Base-by-base conservation (phyloP, 208 protist species). In the Trichomonas gallinae region DNA sequence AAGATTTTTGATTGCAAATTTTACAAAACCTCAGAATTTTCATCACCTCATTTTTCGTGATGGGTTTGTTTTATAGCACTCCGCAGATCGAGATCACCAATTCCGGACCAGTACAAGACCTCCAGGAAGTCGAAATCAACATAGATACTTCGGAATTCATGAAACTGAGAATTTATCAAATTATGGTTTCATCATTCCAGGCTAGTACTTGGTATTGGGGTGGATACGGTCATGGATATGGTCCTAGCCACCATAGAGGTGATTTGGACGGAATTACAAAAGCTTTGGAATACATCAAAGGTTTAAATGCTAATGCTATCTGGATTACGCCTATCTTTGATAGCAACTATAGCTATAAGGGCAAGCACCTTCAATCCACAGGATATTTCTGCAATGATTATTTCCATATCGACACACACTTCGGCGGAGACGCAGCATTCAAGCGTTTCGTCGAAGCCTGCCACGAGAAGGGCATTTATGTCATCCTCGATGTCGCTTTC, bases 301-400 rank as follows among this genome's bases (percentile, higher is more conserved):
- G 26, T 10, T n/a, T 96, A 11, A 58, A 58, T 36, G 45, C 51
- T 1, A 96, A 46, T 51, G 87, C 87, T 2, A 34, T 96, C 6
- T 96, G 87, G 87, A 44, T 96, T n/a, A 96, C 87, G 31, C 87
- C 87, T n/a, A 44, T 96, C 15, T 96, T 96, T 10, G 40, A 96
- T 26, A 17, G 4, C 87, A 96, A 34, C 31, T 34, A 44, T 10
- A n/a, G 42, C 42, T 49, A 48, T 31, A n/a, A 48, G 26, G 87
- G 87, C 0, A 40, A 85, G 15, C 1, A 36, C 6, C 81, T 85
- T 40, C 81, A 85, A 40, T 85, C 81, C 0, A 85, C 81, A 4
- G 81, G 81, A 11, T 96, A 96, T 38, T 96, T 46, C 40, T 34
- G 34, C 87, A 96, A 34, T 17, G 87, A 96, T 58, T 58, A 46